phyloP scores from a whole-genome alignment of 2,329 filamentous ascomycete species.

The Botryotinia narcissicola region DNA sequence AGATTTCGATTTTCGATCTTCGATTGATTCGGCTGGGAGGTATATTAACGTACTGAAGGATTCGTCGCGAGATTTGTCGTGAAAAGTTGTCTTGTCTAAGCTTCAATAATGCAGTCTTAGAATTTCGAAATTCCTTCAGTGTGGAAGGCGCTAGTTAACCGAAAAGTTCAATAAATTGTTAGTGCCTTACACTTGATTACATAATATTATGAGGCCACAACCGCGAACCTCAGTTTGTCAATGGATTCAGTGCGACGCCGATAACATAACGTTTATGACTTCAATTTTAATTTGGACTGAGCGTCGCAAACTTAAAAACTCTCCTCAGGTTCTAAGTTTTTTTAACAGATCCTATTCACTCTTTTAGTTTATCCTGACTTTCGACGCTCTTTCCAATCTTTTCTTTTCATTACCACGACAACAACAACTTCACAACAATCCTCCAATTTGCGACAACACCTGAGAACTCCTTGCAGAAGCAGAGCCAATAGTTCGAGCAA shows the following conservation, averaged over 20 bases:
- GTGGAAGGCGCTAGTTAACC: conserved; percentile 21
- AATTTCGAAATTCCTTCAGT: conserved; percentile 27
- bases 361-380: conserved; percentile 4
- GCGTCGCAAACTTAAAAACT: neutral
- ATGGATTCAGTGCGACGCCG: conserved; percentile 14
- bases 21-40: conserved; percentile 11
- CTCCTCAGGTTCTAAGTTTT: neutral
- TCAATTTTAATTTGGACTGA: neutral
- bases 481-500: neutral
- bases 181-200: neutral
- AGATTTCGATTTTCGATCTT: conserved; percentile 7
- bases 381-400: conserved; percentile 10
- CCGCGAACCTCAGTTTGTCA: neutral
- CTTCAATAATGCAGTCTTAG: conserved; percentile 6
- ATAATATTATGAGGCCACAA: neutral
- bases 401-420: conserved; percentile 2
- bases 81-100: conserved; percentile 28
- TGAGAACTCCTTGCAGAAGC: conserved; percentile 13
- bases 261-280: conserved; percentile 7
- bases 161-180: conserved; percentile 12
- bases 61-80: conserved; percentile 31
- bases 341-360: neutral
- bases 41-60: conserved; percentile 30
- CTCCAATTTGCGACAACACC: conserved; percentile 1
- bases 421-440: conserved; percentile 1